Evolutionary conservation across 345 rosid genomes (phyloP), one percentile per base, ranked within the genome.

Genomic region (Rhizophora apiculata): DNA sequence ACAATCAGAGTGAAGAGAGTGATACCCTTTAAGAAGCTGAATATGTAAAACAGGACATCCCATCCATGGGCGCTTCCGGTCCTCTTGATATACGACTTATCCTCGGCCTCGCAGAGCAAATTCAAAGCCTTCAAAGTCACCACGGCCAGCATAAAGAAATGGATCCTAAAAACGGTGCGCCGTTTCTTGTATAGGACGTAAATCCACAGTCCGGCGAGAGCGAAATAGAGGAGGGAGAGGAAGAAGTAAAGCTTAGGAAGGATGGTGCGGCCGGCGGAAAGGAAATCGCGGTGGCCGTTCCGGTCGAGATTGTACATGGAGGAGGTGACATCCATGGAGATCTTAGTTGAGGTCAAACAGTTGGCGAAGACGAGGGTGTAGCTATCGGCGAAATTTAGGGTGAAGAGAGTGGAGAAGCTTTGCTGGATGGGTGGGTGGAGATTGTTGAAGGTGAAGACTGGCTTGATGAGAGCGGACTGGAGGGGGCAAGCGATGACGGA

Each of bases 1-100:
- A 89, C 99, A 74, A 91, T 95, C 74, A 95, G 56, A 20, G 93
- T 89, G 80, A 95, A 95, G 6, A 92, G 86, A 51, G 82, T 81
- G 74, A 89, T 84, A 6, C 99, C 97, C 74, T 95, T 95, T 39
- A 95, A 74, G 81, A 95, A 95, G 63, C 93, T 95, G 82, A 95
- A 91, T 3, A 95, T 89, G 72, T 95, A 95, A 68, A 95, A 92
- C 83, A 95, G 51, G 54, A 95, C 92, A 76, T 95, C 99, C 99
- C 99, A 91, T 0, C 97, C 99, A 34, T 89, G 97, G 0, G 96
- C 96, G 21, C 81, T 84, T 22, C 97, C 97, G 0, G 92, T 91
- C 60, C 82, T 86, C 88, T 94, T 91, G 36, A 94, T 87, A 48
- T 88, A 83, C 0, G 92, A 84, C 53, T 89, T 94, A 56, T 94